Evolutionary conservation across 805 yeast species (phyloP).

Genomic region (Kodamaea lidongshanica): DNA sequence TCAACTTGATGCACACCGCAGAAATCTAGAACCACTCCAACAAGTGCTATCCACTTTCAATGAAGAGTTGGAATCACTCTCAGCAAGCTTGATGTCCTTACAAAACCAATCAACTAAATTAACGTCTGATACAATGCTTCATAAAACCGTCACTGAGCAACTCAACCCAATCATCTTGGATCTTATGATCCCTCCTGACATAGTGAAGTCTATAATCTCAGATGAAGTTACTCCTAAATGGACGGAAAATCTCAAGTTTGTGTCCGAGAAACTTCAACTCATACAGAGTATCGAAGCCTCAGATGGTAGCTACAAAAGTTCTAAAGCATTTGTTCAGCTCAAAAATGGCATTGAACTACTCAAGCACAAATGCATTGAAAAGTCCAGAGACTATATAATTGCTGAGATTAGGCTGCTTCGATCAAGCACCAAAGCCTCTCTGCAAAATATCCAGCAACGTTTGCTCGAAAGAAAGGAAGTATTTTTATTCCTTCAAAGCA

Average conservation of each 20-base stretch:
- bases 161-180: constrained; percentile 75
- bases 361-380: constrained; percentile 59
- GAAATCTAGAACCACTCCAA: constrained; percentile 45
- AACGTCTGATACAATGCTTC: constrained; percentile 22
- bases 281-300: constrained; percentile 30
- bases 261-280: constrained; percentile 54
- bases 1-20: constrained; percentile 23
- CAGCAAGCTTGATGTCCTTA: constrained; percentile 26
- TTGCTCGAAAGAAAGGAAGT: constrained; percentile 59
- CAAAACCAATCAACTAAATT: constrained; percentile 31
- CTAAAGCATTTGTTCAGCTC: constrained; percentile 24
- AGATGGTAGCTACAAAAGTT: constrained; percentile 15
- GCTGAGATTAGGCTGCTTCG: constrained; percentile 62
- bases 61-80: constrained; percentile 34
- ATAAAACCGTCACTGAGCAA: constrained; percentile 28
- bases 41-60: constrained; percentile 52
- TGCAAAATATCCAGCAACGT: constrained; percentile 68
- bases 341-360: constrained; percentile 43
- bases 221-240: constrained; percentile 57
- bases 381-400: constrained; percentile 66
- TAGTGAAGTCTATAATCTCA: constrained; percentile 50
- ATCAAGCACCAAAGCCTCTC: constrained; percentile 50
- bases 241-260: constrained; percentile 58
- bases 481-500: constrained; percentile 48
- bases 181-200: constrained; percentile 66